Evolutionary conservation across 345 rosid genomes (phyloP), one percentile per base, ranked within the genome.

Genomic region (Carallia pectinifolia): DNA sequence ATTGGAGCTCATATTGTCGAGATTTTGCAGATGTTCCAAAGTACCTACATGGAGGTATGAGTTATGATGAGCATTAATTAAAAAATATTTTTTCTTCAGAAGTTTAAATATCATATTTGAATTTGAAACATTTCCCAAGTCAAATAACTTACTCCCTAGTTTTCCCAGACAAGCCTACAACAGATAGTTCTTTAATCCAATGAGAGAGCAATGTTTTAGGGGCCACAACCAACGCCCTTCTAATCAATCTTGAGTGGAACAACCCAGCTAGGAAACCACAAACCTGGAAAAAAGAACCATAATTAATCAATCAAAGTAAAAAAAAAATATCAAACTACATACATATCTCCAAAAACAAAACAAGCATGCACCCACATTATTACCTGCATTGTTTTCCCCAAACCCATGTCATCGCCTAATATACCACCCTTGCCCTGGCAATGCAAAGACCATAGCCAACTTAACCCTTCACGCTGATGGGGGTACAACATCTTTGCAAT

Each of bases 301-400:
- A 44, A 44, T 12, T 44, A 44, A 44, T 44, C 50, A 44, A 44
- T 44, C 50, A 44, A 15, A 44, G 60, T 29, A 64, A 37, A 69
- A 61, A 62, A 52, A 53, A 59, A 7, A 23, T 31, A 58, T 2
- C 2, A 47, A 13, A 63, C 30, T 7, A 12, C 36, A 38, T 33
- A 44, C 63, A 56, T 2, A 71, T 61, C 61, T 44, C 31, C 40
- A 68, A 18, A 39, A 7, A 64, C 9, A 40, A 15, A 47, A 47
- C 30, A 33, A 33, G 34, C 4, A 60, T 23, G 7, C 12, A 27
- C 33, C 16, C 64, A 67, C 36, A 63, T 60, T 56, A 65, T 78
- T 78, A 90, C 99, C 93, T 95, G 99, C 99, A 95, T 95, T n/a
- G 99, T 95, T 83, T 95, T 95, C 62, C 99, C 99, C 74, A 95